These are phyloP conservation scores for Colletotrichum theobromicola DNA, from an alignment of 2,329 filamentous ascomycete species.

Conservation along the genomic window DNA sequence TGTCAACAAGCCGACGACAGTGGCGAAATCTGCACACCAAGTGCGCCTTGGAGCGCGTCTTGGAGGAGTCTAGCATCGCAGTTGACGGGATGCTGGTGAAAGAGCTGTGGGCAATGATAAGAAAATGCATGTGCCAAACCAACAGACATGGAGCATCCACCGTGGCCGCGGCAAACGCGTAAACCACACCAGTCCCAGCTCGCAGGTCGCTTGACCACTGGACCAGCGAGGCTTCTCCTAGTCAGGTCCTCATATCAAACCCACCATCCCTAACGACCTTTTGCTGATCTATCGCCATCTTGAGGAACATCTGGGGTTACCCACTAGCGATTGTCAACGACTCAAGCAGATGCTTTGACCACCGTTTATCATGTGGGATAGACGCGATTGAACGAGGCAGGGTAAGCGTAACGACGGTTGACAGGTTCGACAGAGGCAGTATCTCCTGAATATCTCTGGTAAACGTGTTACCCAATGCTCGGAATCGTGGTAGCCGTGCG, in stretches of 20 bases:
- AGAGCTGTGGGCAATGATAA: not conserved
- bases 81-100: not conserved
- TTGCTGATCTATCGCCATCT: constrained; percentile 14
- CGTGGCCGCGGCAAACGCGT: not conserved
- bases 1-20: not conserved
- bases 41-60: not conserved
- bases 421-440: not conserved
- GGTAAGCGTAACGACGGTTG: not conserved
- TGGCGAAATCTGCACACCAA: not conserved
- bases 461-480: not conserved
- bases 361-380: constrained; percentile 17
- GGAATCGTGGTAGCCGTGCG: not conserved
- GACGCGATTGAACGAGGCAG: not conserved
- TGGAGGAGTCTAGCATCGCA: not conserved
- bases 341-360: constrained; percentile 22
- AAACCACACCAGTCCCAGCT: not conserved
- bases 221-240: not conserved
- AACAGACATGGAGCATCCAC: not conserved
- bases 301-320: constrained; percentile 15
- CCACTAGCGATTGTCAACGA: not conserved
- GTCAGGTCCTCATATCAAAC: not conserved
- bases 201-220: not conserved
- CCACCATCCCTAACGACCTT: not conserved
- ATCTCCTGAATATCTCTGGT: constrained; percentile 7
- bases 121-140: not conserved